phyloP scores from a whole-genome alignment of 129 eudicot species.

The Tagetes erecta region DNA sequence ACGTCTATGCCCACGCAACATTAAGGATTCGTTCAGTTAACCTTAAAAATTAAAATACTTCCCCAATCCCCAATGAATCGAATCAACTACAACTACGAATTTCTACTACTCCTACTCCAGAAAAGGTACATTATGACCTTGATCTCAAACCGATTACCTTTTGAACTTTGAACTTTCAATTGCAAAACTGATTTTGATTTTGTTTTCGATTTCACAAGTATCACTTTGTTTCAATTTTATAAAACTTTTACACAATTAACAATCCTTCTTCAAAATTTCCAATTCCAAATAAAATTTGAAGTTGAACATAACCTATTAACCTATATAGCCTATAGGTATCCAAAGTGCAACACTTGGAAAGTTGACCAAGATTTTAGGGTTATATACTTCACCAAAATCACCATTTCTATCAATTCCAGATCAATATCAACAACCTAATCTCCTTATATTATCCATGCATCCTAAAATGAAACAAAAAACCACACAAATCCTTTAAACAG shows the following conservation, averaged over 20 bases:
- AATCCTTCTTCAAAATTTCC: background rate
- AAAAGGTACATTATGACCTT: background rate
- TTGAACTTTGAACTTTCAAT: background rate
- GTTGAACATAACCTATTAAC: background rate
- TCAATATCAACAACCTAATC: background rate
- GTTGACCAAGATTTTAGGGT: background rate
- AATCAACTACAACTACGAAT: background rate
- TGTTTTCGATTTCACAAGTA: background rate
- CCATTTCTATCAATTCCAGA: background rate
- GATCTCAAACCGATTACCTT: background rate
- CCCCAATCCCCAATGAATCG: slow-evolving; percentile 4
- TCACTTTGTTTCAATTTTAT: background rate
- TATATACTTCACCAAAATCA: background rate
- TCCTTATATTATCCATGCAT: slow-evolving; percentile 2
- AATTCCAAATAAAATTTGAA: background rate
- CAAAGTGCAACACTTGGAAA: background rate
- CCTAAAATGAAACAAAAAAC: slow-evolving; percentile 15
- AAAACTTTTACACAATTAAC: background rate
- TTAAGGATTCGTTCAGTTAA: background rate
- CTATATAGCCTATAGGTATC: background rate
- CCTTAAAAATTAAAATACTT: too few relatives aligned
- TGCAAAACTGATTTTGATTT: background rate
- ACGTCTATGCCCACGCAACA: background rate
- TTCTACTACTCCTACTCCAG: background rate
- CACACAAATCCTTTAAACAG: background rate